These are phyloP conservation scores for Triticum monococcum DNA, from an alignment of 176 grass and related monocot species.

Conservation along the genomic window DNA sequence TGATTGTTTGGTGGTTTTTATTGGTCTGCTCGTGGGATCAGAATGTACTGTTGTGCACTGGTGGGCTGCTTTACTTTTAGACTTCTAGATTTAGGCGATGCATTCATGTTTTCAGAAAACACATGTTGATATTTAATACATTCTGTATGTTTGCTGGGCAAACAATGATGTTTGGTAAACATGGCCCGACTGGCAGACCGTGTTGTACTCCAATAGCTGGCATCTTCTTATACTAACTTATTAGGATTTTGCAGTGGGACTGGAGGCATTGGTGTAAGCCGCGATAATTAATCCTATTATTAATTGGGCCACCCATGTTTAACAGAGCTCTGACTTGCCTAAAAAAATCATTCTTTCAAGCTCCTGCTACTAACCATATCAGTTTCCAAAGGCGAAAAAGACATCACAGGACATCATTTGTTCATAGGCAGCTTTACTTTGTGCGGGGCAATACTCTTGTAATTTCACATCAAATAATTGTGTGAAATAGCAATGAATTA, in stretches of 20 bases:
- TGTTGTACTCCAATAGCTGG: background rate
- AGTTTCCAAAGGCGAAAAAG: background rate
- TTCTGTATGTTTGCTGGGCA: background rate
- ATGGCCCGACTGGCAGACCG: background rate
- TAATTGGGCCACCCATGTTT: constrained; percentile 1
- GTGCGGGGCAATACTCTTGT: no score
- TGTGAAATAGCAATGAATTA: no score
- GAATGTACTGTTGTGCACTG: background rate
- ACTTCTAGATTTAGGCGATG: background rate
- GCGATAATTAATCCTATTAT: background rate
- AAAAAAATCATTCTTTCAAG: background rate
- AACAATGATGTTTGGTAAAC: background rate
- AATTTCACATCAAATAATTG: no score
- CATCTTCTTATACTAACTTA: constrained; percentile 8
- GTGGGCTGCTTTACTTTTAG: background rate
- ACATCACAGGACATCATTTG: background rate
- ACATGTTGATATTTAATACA: background rate
- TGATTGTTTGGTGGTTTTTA: background rate
- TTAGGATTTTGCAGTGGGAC: background rate
- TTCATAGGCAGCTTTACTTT: background rate
- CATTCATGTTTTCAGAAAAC: background rate
- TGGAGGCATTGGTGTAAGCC: background rate
- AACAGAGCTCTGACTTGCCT: background rate
- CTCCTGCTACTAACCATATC: background rate
- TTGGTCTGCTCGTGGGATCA: background rate